Evolutionary conservation across 1,284 basidiomycete species (phyloP).

Genomic region (Microbotryum intermedium): DNA sequence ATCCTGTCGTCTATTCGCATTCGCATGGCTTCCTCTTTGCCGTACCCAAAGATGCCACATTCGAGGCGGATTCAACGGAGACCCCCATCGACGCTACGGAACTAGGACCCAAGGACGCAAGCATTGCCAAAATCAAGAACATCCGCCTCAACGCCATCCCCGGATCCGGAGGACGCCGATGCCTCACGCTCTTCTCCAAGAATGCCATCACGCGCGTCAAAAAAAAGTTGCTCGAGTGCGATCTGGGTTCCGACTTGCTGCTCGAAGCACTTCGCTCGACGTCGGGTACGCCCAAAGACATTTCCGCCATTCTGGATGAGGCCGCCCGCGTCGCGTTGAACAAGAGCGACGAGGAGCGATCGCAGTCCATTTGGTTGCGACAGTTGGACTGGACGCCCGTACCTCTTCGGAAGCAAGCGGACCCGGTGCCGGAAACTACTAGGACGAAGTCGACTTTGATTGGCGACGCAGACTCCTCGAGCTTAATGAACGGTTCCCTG

Average conservation of each 20-base stretch:
- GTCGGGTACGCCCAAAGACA: not conserved
- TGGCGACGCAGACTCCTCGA: not conserved
- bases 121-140: slow-evolving; percentile 8
- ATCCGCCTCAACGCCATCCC: slow-evolving; percentile 15
- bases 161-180: not conserved
- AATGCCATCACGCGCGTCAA: slow-evolving; percentile 9
- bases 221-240: slow-evolving; percentile 18
- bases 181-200: slow-evolving; percentile 5
- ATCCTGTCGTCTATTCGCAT: slow-evolving; percentile 28
- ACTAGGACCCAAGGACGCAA: slow-evolving; percentile 13
- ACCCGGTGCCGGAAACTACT: not conserved
- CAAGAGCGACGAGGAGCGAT: not conserved
- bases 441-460: not conserved
- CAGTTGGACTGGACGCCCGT: slow-evolving; percentile 33
- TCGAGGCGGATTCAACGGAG: slow-evolving; percentile 30
- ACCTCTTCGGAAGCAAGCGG: not conserved
- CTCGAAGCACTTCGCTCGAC: not conserved
- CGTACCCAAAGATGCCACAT: slow-evolving; percentile 22
- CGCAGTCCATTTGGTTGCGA: slow-evolving; percentile 20
- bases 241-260: not conserved
- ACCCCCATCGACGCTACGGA: slow-evolving; percentile 22
- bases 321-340: no score
- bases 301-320: not conserved
- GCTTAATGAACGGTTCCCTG: not conserved
- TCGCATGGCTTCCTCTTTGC: slow-evolving; percentile 32